Evolutionary conservation across 805 yeast species (phyloP).

Genomic region (Cyberlindnera veronae): DNA sequence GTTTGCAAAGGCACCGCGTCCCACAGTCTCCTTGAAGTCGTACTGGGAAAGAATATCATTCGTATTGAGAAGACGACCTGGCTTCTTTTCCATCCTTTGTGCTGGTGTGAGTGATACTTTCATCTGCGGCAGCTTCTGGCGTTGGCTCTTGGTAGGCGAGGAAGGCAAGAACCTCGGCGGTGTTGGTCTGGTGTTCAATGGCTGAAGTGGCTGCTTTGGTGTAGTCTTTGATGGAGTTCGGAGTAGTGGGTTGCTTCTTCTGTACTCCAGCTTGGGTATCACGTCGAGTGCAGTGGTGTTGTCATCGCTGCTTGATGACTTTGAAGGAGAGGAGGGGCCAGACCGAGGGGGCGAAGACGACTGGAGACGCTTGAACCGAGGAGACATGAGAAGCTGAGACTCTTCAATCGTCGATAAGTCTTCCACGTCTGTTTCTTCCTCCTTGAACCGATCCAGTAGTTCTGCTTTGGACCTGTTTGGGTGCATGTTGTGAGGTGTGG

Average conservation of each 20-base stretch:
- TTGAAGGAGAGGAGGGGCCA: constrained; percentile 22
- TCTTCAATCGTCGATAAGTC: constrained; percentile 27
- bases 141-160: constrained; percentile 18
- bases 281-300: constrained; percentile 16
- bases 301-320: constrained; percentile 13
- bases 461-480: constrained; percentile 16
- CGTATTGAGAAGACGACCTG: constrained; percentile 28
- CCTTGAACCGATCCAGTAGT: constrained; percentile 25
- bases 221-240: constrained; percentile 25
- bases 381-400: constrained; percentile 26
- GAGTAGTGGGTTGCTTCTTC: constrained; percentile 12
- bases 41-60: constrained; percentile 36
- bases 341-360: constrained; percentile 26
- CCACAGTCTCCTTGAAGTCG: constrained; percentile 60
- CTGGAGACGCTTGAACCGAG: constrained; percentile 25
- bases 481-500: constrained; percentile 9
- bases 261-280: constrained; percentile 23
- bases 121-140: constrained; percentile 8
- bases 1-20: constrained; percentile 88
- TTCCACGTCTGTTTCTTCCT: constrained; percentile 21
- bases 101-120: constrained; percentile 43
- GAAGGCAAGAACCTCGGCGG: constrained; percentile 7
- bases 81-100: constrained; percentile 44
- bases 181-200: constrained; percentile 11
- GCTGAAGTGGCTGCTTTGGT: constrained; percentile 13